phyloP scores from a whole-genome alignment of 208 protist species.

The Zelonia costaricensis region DNA sequence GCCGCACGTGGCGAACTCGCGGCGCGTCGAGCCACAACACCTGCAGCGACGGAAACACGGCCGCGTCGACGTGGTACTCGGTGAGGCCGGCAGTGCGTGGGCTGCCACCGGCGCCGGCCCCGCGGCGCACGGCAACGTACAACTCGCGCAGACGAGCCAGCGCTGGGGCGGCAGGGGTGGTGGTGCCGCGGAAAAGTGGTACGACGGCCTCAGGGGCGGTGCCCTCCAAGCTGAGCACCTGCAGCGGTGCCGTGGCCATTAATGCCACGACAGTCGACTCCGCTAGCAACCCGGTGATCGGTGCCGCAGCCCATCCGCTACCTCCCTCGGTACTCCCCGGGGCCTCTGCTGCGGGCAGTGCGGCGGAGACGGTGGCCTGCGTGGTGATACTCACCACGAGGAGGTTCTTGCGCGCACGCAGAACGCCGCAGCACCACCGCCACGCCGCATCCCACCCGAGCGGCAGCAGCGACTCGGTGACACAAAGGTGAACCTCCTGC shows the following conservation, averaged over 20 bases:
- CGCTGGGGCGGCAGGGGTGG: neutral
- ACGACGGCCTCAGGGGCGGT: conserved; percentile 11
- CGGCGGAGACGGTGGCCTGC: neutral
- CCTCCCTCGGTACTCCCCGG: too few relatives aligned
- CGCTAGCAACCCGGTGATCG: neutral
- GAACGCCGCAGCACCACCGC: conserved; percentile 41
- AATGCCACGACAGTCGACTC: neutral
- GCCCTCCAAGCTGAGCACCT: conserved; percentile 29
- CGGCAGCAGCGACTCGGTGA: conserved; percentile 32
- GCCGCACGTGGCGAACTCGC: conserved; percentile 28
- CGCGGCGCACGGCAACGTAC: conserved; percentile 24
- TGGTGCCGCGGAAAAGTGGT: neutral
- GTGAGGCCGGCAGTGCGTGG: neutral
- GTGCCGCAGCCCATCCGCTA: neutral
- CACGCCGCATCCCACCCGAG: conserved; percentile 32
- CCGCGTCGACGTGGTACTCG: conserved; percentile 16
- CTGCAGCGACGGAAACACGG: conserved; percentile 36
- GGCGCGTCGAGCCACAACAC: conserved; percentile 60
- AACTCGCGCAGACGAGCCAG: conserved; percentile 27
- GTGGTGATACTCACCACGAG: conserved; percentile 28
- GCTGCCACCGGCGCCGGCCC: conserved; percentile 5
- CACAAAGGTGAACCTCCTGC: conserved; percentile 42
- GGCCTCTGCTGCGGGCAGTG: neutral
- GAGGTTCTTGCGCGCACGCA: conserved; percentile 27
- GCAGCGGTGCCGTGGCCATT: neutral